Base-by-base conservation (phyloP, 78 protist species). In the Creolimax fragrantissima region DNA sequence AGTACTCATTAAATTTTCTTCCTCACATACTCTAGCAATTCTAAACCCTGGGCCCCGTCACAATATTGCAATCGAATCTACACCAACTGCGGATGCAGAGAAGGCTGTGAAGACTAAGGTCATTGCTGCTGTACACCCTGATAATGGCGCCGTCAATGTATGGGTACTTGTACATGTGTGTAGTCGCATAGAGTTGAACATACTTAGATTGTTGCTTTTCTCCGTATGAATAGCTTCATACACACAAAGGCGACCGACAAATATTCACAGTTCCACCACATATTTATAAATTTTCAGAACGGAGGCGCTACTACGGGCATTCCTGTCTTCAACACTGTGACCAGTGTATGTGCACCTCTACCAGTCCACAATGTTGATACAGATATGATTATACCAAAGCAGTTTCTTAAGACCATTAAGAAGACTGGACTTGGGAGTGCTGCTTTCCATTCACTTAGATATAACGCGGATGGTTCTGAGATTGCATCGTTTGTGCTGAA, bases 31-130 rank as follows among this genome's bases (percentile, higher is more conserved):
- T 24, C 11, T 24, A 84, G 88, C 41, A 32, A 84, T 84, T 24
- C 45, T 84, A 11, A 84, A 84, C 45, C 88, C 88, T 2, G 88
- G 88, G 85, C 85, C 88, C 88, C 41, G 45, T 24, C 45, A 84
- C 35, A 41, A 84, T 32, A 84, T 84, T 84, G 88, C 88, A n/a
- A 24, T 84, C 35, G 88, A 84, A 24, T 24, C 41, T 11, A 41
- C 35, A n/a, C 85, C 41, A 11, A 32, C 11, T 32, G 45, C 11
- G 24, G 85, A 84, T 42, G 88, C 24, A 84, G 88, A 84, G 24
- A 42, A 17, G 41, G 41, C 88, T 58, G 11, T 58, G 74, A 58
- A 58, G 74, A 24, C 24, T 24, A 58, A 58, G 74, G 11, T 58
- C 24, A 24, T 24, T 17, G 11, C 74, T 24, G 24, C 74, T 24